Base-by-base conservation (phyloP, 139 green algal genomes). In the Chlorella sorokiniana region DNA sequence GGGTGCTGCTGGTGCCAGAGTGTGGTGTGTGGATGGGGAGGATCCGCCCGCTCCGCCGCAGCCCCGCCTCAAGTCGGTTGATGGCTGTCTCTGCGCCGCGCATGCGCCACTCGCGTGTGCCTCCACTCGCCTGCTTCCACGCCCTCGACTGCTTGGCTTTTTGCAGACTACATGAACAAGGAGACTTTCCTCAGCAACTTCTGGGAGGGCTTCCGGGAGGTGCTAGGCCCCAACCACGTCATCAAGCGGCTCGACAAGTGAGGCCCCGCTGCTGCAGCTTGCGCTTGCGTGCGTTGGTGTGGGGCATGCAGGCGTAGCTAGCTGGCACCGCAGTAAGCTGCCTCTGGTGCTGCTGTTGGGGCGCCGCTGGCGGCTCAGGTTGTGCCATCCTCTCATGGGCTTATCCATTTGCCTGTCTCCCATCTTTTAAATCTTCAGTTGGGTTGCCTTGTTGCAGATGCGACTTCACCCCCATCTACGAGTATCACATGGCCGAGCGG, bases 391-490 rank as follows among this genome's bases (percentile, higher is more conserved):
- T 31, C 56, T 65, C 18, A 31, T 65, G 56, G 18, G 18, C 16
- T 22, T 65, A 2, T 25, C 16, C 68, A 40, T 8, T 35, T 38
- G 5, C 8, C 41, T 2, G 5, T 23, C 16, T 31, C 40, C 40
- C 42, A 4, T 37, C 63, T 41, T 3, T 10, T 31, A 31, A 11
- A 4, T 37, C 67, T 16, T 56, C 48, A 56, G 14, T 25, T 56
- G 48, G 4, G 20, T 2, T 20, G 1, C 33, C 31, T 73, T 95
- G 54, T 56, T 89, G 6, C 63, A 96, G 96, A 87, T 98, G 95
- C 85, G 94, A 99, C 88, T 99, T 99, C 89, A 95, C 85, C 16
- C 92, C 96, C 45, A 99, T 99, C 64, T 97, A 95, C 81, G 90
- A 98, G 44, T 94, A 89, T 68, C 86, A 94, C 81, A 90, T 96